Evolutionary conservation across 306 rosid species (phyloP), one percentile per base, ranked within the genome.

Genomic region (Quercus alba): DNA sequence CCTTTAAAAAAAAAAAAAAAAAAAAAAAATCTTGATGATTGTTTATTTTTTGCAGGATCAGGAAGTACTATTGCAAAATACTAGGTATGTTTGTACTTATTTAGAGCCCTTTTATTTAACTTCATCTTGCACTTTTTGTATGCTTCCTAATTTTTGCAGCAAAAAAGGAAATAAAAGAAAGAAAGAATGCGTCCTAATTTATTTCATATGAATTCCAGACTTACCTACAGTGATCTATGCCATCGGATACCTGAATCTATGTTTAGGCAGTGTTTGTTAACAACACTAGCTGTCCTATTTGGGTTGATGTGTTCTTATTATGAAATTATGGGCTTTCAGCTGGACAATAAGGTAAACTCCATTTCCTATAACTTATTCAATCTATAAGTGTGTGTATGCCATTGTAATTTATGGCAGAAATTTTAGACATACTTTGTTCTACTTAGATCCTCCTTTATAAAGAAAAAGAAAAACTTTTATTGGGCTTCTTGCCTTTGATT

Each of bases 201-300:
- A 58, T 82, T 81, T 61, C 31, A 31, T 63, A 63, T 75, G 82
- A 56, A 69, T 89, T 76, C 49, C 97, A 95, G 99, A 91, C 90
- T 93, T 86, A 93, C 98, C 62, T 96, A 96, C 94, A 96, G 99
- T 72, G 99, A 96, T 77, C 88, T 96, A 72, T 96, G 99, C 92
- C 91, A 84, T 78, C 92, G 80, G 79, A 96, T 93, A 81, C 97
- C 99, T 20, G 98, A 96, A 77, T 80, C 98, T 58, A 90, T 88
- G 87, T 96, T 96, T 83, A 93, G 99, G 87, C 93, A 81, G 76
- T 90, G 99, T 89, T 84, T 93, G 80, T 78, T 93, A 74, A 87
- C 89, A 83, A 96, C 99, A 51, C 84, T 93, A 72, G 91, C 94
- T 77, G 86, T 89, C 64, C 88, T 95, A 3, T 95, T 93, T 89